Percentiles rank a stretch among this genome's conserved stretches.
phyloP scores from a whole-genome alignment of 1,284 basidiomycete genomes.

The Gymnopus androsaceus region DNA sequence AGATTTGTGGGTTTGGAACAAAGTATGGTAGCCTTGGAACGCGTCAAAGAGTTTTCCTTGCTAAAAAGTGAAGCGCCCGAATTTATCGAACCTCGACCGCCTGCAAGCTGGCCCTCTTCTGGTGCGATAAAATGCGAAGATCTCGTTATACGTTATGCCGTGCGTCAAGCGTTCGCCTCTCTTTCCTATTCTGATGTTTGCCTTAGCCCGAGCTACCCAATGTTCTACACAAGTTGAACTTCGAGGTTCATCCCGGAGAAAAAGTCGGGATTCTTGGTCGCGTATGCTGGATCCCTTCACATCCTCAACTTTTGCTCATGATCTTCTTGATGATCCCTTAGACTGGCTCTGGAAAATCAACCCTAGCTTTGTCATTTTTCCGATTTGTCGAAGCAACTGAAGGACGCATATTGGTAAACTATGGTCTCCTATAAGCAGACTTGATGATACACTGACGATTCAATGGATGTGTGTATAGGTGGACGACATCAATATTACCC shows the following conservation, averaged over 20 bases:
- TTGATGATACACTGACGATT: too few relatives aligned
- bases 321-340: too few relatives aligned
- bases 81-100: conserved; percentile 83
- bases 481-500: conserved; percentile 86
- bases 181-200: conserved; percentile 11
- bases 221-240: conserved; percentile 83
- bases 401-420: conserved; percentile 77
- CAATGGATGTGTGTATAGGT: too few relatives aligned
- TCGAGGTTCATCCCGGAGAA: conserved; percentile 76
- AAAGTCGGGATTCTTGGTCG: conserved; percentile 88
- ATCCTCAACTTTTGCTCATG: too few relatives aligned
- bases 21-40: conserved; percentile 90
- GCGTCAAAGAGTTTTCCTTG: conserved; percentile 89
- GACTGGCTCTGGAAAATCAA: conserved; percentile 90
- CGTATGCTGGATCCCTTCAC: too few relatives aligned
- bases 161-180: conserved; percentile 40
- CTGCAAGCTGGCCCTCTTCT: conserved; percentile 76
- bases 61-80: conserved; percentile 77
- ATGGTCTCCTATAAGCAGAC: too few relatives aligned
- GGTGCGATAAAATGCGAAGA: conserved; percentile 81
- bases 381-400: conserved; percentile 89
- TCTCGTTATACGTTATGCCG: conserved; percentile 86
- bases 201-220: conserved; percentile 77
- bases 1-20: conserved; percentile 87
- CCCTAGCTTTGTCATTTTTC: conserved; percentile 92